Evolutionary conservation across 192 early-diverging fungal species (phyloP).

Genomic region (Phlyctochytrium arcticum): DNA sequence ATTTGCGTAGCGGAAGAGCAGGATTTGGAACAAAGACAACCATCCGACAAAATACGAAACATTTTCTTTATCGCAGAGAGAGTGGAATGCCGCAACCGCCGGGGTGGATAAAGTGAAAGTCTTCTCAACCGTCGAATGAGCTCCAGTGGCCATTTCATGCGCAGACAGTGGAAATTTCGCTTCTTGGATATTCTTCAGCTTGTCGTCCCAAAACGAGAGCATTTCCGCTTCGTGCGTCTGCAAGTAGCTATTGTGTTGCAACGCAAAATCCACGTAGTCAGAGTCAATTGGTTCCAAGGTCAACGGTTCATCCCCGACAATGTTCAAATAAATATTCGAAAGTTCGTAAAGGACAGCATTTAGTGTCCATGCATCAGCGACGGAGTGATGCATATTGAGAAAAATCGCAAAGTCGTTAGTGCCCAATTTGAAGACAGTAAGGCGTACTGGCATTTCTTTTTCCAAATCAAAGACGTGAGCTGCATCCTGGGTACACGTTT

Average conservation of each 20-base stretch:
- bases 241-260: background rate
- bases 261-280: constrained; percentile 11
- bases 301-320: background rate
- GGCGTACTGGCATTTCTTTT: background rate
- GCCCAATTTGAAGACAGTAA: constrained; percentile 4
- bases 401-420: background rate
- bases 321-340: background rate
- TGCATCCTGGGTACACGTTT: background rate
- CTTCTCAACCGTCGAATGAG: background rate
- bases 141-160: background rate
- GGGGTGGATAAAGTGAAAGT: background rate
- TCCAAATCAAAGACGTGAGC: background rate
- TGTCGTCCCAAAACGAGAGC: background rate
- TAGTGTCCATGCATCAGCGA: background rate
- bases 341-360: constrained; percentile 3
- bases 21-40: background rate
- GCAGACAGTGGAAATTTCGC: background rate
- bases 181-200: background rate
- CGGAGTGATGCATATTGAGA: constrained; percentile 3
- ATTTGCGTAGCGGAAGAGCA: background rate
- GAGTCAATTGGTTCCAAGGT: too few relatives aligned
- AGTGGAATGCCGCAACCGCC: background rate
- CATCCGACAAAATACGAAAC: constrained; percentile 1
- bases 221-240: background rate
- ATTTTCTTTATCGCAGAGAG: background rate